phyloP scores from a whole-genome alignment of 192 early-diverging fungal genomes.

The Coemansia sp. region DNA sequence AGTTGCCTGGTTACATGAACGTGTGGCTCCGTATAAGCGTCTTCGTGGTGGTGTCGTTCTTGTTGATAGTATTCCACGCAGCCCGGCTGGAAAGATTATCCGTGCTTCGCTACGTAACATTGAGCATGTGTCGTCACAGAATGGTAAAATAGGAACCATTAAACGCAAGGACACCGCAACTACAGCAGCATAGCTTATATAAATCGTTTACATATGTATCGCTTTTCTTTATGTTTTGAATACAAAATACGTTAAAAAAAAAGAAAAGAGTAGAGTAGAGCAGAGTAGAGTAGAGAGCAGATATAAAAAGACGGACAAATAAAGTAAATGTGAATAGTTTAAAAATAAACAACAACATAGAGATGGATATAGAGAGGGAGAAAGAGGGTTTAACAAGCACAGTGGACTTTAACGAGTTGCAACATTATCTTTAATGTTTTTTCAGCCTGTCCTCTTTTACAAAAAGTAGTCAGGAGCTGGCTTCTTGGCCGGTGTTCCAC shows the following conservation, averaged over 20 bases:
- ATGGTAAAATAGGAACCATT: too few relatives aligned
- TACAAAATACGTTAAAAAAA: background rate
- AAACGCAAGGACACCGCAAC: too few relatives aligned
- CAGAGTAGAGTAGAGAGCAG: background rate
- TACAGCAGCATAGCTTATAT: too few relatives aligned
- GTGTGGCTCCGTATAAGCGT: slow-evolving; percentile 70
- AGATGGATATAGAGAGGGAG: too few relatives aligned
- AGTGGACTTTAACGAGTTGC: too few relatives aligned
- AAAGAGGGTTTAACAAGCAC: too few relatives aligned
- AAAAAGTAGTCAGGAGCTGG: slow-evolving; percentile 93
- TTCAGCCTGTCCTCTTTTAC: slow-evolving; percentile 50
- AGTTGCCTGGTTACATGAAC: slow-evolving; percentile 54
- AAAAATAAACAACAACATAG: too few relatives aligned
- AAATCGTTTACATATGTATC: too few relatives aligned
- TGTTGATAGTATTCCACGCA: slow-evolving; percentile 70
- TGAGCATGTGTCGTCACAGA: slow-evolving; percentile 8
- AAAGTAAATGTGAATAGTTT: too few relatives aligned
- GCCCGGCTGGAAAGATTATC: slow-evolving; percentile 80
- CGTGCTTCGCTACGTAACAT: slow-evolving; percentile 62
- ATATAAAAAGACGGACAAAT: too few relatives aligned
- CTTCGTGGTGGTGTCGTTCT: slow-evolving; percentile 75
- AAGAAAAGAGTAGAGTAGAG: background rate
- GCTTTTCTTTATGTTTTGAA: background rate
- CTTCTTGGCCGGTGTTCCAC: slow-evolving; percentile 78
- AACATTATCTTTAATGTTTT: too few relatives aligned